A percentile compares a stretch with the other conserved stretches of the same genome.
These are phyloP conservation scores for Aphanomyces astaci DNA, from an alignment of 352 stramenopile genomes.

Conservation along the genomic window DNA sequence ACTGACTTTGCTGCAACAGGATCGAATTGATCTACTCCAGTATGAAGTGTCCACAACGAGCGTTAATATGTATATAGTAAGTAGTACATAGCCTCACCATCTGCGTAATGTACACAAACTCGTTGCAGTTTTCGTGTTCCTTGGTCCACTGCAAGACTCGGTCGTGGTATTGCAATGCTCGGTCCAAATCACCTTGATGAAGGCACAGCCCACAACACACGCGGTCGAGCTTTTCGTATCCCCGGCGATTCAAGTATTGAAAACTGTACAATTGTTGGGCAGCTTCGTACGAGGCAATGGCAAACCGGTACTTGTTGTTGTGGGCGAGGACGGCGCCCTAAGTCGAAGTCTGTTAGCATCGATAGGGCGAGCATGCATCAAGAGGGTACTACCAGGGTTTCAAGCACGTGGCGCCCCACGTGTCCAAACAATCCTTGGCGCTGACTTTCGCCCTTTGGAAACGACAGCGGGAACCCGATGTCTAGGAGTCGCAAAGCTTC, in stretches of 20 bases:
- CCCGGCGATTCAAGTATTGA: conserved; percentile 49
- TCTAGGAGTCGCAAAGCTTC: conserved; percentile 71
- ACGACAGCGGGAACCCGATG: conserved; percentile 31
- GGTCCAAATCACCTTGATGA: conserved; percentile 65
- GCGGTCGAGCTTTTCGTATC: conserved; percentile 72
- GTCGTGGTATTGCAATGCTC: conserved; percentile 65
- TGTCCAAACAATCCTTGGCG: conserved; percentile 59
- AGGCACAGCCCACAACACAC: conserved; percentile 63
- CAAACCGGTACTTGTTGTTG: conserved; percentile 82
- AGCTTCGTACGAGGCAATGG: conserved; percentile 71
- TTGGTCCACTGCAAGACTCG: conserved; percentile 63
- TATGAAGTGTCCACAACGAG: background rate
- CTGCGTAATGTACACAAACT: conserved; percentile 79
- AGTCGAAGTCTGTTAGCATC: too few relatives aligned
- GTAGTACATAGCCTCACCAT: too few relatives aligned
- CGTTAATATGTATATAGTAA: background rate
- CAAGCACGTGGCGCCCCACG: conserved; percentile 56
- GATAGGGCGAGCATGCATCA: background rate
- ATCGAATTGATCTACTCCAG: conserved; percentile 18
- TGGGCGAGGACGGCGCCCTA: conserved; percentile 69
- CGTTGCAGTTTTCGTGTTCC: conserved; percentile 71
- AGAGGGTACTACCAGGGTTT: conserved; percentile 31
- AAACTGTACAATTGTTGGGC: conserved; percentile 50
- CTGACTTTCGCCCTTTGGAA: conserved; percentile 4
- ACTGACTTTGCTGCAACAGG: conserved; percentile 16